Percentiles rank a stretch among this genome's conserved stretches.
These are phyloP conservation scores for Fusarium miscanthi DNA, from an alignment of 2,329 filamentous ascomycete species.

Conservation along the genomic window DNA sequence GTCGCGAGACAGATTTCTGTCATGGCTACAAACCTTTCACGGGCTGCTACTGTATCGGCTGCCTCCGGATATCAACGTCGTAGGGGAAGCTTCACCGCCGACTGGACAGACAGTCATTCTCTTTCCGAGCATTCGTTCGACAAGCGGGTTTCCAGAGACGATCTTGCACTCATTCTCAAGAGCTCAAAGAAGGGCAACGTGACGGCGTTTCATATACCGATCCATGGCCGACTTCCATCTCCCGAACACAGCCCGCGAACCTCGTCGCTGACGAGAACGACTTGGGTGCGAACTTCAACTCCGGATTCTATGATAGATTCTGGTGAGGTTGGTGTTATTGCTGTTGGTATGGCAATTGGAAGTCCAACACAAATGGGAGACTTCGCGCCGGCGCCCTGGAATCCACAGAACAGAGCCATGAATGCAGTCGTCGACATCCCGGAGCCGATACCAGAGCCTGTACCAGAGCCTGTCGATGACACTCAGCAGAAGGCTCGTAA, in stretches of 20 bases:
- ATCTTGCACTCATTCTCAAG: constrained; percentile 50
- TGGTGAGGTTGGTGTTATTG: constrained; percentile 47
- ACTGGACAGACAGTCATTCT: constrained; percentile 29
- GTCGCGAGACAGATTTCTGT: constrained; percentile 24
- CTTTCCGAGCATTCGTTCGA: constrained; percentile 38
- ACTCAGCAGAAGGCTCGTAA: constrained; percentile 63
- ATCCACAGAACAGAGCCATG: constrained; percentile 44
- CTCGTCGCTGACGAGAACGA: constrained; percentile 44
- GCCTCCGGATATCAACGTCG: constrained; percentile 36
- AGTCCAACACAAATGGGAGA: constrained; percentile 67
- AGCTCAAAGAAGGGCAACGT: constrained; percentile 48
- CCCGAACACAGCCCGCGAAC: constrained; percentile 55
- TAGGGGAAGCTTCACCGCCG: constrained; percentile 40
- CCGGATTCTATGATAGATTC: constrained; percentile 55
- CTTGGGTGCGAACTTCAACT: constrained; percentile 55
- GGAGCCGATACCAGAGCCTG: constrained; percentile 26
- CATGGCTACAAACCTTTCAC: constrained; percentile 42
- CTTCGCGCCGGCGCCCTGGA: constrained; percentile 43
- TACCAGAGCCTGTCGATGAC: constrained; percentile 31
- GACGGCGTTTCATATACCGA: constrained; percentile 55
- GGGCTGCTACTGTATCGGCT: constrained; percentile 42
- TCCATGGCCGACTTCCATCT: constrained; percentile 56
- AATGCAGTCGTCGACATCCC: constrained; percentile 37
- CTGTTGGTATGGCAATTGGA: constrained; percentile 80
- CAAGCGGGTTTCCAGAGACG: constrained; percentile 60